Conservation (phyloP, 345 rosid genomes). For the Citrus australasica region DNA sequence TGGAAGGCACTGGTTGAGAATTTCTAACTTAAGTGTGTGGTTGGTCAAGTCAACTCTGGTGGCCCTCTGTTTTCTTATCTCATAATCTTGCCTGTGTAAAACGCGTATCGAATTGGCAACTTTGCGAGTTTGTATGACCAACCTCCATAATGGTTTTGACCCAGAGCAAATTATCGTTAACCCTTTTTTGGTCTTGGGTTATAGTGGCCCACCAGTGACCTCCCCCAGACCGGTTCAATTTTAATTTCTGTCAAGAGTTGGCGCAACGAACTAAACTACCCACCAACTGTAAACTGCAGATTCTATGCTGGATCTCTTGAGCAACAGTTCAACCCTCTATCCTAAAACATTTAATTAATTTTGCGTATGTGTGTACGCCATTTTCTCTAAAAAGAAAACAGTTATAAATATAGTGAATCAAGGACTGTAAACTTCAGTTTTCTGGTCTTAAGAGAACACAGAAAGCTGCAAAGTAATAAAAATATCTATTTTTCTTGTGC, state of each 20-base stretch:
- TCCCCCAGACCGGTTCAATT: neutral
- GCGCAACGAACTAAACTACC: constrained; percentile 2
- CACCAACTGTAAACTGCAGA: neutral
- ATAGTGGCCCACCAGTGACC: neutral
- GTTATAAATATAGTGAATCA: neutral
- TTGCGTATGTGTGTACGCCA: too few species aligned
- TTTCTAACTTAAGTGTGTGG: neutral
- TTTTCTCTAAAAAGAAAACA: too few species aligned
- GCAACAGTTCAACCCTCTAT: too few species aligned
- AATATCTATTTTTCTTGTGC: neutral
- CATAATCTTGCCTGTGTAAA: neutral
- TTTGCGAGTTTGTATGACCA: neutral
- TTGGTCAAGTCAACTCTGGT: neutral
- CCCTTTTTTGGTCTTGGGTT: neutral
- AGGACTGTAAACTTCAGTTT: neutral
- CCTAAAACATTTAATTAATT: too few species aligned
- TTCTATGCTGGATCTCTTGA: neutral
- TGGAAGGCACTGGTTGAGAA: neutral
- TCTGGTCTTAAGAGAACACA: neutral
- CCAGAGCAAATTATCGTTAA: neutral
- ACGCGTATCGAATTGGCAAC: neutral
- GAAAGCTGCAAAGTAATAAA: neutral
- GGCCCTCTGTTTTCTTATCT: neutral
- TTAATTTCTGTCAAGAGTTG: neutral
- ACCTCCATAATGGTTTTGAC: neutral